Evolutionary conservation across 441 rosid species (phyloP), one percentile per base, ranked within the genome.

Genomic region (Erodium trifolium): DNA sequence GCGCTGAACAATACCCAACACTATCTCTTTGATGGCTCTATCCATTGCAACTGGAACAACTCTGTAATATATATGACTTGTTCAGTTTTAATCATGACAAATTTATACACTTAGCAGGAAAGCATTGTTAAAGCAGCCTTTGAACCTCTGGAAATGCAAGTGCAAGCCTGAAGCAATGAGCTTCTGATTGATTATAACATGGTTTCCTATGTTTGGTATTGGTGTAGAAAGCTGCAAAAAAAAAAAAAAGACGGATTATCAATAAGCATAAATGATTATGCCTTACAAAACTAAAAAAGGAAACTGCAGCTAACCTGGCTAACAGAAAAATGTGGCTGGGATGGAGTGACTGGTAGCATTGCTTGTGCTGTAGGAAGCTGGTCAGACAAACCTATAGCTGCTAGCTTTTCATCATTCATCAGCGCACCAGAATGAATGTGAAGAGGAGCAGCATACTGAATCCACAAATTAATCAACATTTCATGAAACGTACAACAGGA

Each of bases 11-110:
- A 92, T 92, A 72, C 93, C 86, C 73, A 88, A 70, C 69, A 95
- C 96, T 62, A 89, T 92, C 78, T 95, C 99, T 72, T 89, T 96
- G 79, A 96, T 85, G 64, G 99, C 99, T 81, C 96, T 85, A 73
- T 95, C 98, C 92, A 92, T 92, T 45, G 90, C 96, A 80, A 83
- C 76, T 73, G 99, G 98, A 73, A 95, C 96, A 78, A 83, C 91
- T 73, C 99, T 95, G 84, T 67, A 72, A 23, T 23, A 69, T 18
- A 76, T 3, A 65, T 4, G 7, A 13, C 27, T 3, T 14, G 27
- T 62, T 62, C 5, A 62, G 65, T 62, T 62, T 62, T 10, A 27
- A 23, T 27, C 39, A 49, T 19, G 8, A 67, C 12, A 19, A 72
- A 16, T 16, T 18, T 19, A 47, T 47, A 23, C 13, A 43, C 35